Conservation (phyloP, 371 early-diverging fungal genomes). For the Rhizopus delemar region DNA sequence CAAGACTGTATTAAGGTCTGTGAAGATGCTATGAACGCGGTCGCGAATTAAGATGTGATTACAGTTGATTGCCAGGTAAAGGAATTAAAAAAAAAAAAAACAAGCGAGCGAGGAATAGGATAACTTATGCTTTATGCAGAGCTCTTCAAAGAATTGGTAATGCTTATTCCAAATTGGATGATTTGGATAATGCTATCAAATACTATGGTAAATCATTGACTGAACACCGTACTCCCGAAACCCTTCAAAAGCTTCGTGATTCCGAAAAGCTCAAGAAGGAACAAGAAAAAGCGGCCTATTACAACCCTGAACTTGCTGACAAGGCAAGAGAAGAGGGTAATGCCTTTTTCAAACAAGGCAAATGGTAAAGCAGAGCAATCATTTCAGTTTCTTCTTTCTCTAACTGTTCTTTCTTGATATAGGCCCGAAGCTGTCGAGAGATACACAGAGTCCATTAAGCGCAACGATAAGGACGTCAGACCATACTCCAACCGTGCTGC, state of each 20-base stretch:
- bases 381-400: neutral
- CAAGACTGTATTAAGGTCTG: slow-evolving; percentile 91
- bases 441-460: slow-evolving; percentile 97
- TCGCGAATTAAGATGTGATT: slow-evolving; percentile 89
- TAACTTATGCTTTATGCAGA: slow-evolving; percentile 29
- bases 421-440: slow-evolving; percentile 86
- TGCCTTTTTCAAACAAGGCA: slow-evolving; percentile 85
- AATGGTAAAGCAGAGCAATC: slow-evolving; percentile 51
- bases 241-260: slow-evolving; percentile 87
- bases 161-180: slow-evolving; percentile 80
- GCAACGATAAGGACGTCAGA: slow-evolving; percentile 88
- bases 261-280: slow-evolving; percentile 82
- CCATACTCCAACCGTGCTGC: slow-evolving; percentile 96
- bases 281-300: slow-evolving; percentile 84
- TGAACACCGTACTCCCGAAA: slow-evolving; percentile 95
- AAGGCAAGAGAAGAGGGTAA: slow-evolving; percentile 95
- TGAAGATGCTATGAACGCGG: slow-evolving; percentile 92
- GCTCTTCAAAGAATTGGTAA: slow-evolving; percentile 92
- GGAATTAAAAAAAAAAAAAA: neutral
- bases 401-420: neutral
- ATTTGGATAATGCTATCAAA: slow-evolving; percentile 85
- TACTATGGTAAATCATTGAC: slow-evolving; percentile 91
- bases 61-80: slow-evolving; percentile 88
- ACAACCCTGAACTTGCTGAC: slow-evolving; percentile 80
- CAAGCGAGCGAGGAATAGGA: neutral